Conservation (phyloP, 192 early-diverging fungal genomes). For the Backusella tuberculispora region DNA sequence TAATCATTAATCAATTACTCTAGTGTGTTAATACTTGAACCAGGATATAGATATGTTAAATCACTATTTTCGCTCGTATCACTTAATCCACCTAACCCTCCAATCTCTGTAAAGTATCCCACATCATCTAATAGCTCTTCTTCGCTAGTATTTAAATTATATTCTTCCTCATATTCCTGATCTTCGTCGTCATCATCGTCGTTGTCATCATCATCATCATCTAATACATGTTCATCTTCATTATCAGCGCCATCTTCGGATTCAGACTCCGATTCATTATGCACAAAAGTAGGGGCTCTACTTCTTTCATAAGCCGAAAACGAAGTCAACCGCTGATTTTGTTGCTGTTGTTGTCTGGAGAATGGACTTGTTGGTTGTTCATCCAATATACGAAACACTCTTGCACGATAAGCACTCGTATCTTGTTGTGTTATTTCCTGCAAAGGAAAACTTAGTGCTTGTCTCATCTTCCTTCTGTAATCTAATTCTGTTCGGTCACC, state of each 20-base stretch:
- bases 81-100: not conserved
- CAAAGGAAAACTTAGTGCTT: not conserved
- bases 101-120: not conserved
- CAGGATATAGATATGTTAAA: not conserved
- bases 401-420: not conserved
- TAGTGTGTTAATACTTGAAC: not conserved
- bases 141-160: not conserved
- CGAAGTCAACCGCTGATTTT: not conserved
- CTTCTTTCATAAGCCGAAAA: not conserved
- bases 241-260: not conserved
- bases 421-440: not conserved
- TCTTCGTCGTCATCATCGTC: not conserved
- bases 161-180: not conserved
- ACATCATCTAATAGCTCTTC: conserved; percentile 7
- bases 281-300: too few relatives aligned
- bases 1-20: not conserved
- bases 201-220: not conserved
- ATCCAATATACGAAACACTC: not conserved
- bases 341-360: not conserved
- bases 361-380: not conserved
- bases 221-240: not conserved
- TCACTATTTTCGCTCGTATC: not conserved
- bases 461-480: conserved; percentile 10
- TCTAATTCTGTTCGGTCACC: not conserved
- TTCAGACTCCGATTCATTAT: too few relatives aligned